Conservation (phyloP, 768 basidiomycete genomes). For the Gymnopilus dilepis region DNA sequence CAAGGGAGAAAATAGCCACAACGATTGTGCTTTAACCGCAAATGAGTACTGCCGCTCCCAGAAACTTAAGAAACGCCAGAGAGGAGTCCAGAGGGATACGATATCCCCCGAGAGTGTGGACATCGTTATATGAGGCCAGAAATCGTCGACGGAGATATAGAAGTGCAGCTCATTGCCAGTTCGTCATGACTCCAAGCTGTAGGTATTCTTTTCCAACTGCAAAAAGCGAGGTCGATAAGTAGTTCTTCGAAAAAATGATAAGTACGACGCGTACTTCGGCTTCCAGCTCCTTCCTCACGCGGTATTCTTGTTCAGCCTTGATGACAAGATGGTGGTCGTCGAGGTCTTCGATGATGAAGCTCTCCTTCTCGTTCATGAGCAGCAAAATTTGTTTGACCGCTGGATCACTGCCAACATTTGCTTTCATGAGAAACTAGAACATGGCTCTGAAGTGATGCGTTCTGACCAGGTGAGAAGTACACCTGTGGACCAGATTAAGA, state of each 20-base stretch:
- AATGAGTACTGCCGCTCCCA: too few relatives aligned
- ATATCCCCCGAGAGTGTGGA: too few relatives aligned
- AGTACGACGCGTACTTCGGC: constrained; percentile 60
- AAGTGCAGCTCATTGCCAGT: too few relatives aligned
- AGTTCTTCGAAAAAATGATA: background rate
- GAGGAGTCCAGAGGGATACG: too few relatives aligned
- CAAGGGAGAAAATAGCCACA: too few relatives aligned
- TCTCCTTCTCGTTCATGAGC: constrained; percentile 78
- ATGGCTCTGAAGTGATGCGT: background rate
- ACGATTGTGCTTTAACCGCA: too few relatives aligned
- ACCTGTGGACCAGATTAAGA: constrained; percentile 42
- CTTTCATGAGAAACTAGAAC: background rate
- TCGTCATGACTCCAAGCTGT: constrained; percentile 58
- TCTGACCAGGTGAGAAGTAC: constrained; percentile 71
- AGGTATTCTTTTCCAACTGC: constrained; percentile 87
- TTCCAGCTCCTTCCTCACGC: constrained; percentile 75
- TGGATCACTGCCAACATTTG: constrained; percentile 61
- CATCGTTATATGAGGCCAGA: too few relatives aligned
- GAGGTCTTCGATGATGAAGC: constrained; percentile 86
- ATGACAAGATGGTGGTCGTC: constrained; percentile 86
- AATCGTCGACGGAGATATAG: too few relatives aligned
- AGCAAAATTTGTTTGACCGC: constrained; percentile 90
- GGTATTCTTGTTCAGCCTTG: constrained; percentile 80
- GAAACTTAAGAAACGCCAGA: too few relatives aligned
- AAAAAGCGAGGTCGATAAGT: constrained; percentile 3